These are phyloP conservation scores for Celoporthe dispersa DNA, from an alignment of 2,329 filamentous ascomycete genomes.

Conservation along the genomic window DNA sequence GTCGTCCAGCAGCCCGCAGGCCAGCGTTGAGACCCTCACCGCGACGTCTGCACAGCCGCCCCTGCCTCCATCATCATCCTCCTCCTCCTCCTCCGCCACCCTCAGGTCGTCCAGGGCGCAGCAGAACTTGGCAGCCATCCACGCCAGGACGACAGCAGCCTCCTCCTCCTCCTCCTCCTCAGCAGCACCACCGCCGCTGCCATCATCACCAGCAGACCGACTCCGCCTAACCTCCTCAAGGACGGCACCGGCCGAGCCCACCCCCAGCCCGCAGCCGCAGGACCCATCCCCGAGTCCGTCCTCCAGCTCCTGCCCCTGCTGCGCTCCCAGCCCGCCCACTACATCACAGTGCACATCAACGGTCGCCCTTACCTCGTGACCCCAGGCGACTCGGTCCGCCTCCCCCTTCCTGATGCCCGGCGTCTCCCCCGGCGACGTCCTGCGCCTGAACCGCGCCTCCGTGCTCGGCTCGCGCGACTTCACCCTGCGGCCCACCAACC, in stretches of 20 bases:
- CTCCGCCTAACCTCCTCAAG: conserved; percentile 52
- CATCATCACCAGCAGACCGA: background rate
- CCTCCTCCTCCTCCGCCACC: background rate
- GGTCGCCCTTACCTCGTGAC: conserved; percentile 80
- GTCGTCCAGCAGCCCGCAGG: conserved; percentile 25
- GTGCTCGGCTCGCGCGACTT: conserved; percentile 86
- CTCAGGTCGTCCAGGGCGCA: conserved; percentile 16
- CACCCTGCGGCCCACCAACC: conserved; percentile 59
- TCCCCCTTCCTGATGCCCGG: conserved; percentile 81
- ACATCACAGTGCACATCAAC: conserved; percentile 80
- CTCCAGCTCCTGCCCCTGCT: conserved; percentile 70
- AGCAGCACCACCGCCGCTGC: background rate
- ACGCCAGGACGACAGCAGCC: conserved; percentile 4
- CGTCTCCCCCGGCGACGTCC: conserved; percentile 78
- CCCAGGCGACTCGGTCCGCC: conserved; percentile 72
- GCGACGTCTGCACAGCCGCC: conserved; percentile 21
- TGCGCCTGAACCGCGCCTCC: conserved; percentile 85
- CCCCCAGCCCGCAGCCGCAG: conserved; percentile 39
- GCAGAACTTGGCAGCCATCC: conserved; percentile 14
- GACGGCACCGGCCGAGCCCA: conserved; percentile 52
- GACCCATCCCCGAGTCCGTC: conserved; percentile 58
- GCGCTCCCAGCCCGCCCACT: conserved; percentile 73
- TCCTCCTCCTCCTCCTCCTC: background rate
- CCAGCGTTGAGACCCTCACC: conserved; percentile 9
- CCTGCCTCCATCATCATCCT: background rate